Base-by-base conservation (phyloP, 805 yeast genomes). In the Cephaloascus albidus region DNA sequence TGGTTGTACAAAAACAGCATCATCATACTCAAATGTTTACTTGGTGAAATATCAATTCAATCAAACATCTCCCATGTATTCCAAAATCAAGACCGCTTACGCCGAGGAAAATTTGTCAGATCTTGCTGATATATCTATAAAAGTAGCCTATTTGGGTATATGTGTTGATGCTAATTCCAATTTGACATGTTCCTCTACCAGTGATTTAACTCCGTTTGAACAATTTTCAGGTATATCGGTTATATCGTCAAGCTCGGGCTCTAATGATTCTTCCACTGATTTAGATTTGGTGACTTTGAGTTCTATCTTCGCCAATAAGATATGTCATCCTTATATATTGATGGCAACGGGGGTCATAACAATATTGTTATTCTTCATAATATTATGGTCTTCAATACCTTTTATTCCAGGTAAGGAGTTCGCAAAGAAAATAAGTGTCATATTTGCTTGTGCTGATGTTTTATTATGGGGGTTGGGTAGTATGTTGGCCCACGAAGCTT, bases 381-480 rank as follows among this genome's bases (percentile, higher is more conserved):
- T 70, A n/a, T 44, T 72, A 3, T 77, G 76, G 51, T 53, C 57
- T 3, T 43, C 61, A 0, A 44, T 77, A 4, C 82, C 84, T 2
- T 60, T 66, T 12, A 44, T 78, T 10, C 86, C 86, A 3, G 57
- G 63, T 15, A 63, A 51, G 41, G 17, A 40, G 14, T 26, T 47
- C 12, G 38, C 61, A 18, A 56, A 47, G 42, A 57, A 46, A 38
- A 47, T 49, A 20, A 52, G 49, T 38, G 51, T 62, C 43, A 46
- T 48, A 4, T 43, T 71, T 20, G 56, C 71, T 16, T 54, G 65
- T 0, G 42, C 60, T 0, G 46, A 65, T 36, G 60, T 67, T 4
- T 51, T 78, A 3, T 34, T 78, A 2, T 78, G 84, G 82, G 85
- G 83, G 0, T 55, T 78, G 20, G 84, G 84, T 2, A 64, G 84